Percentiles rank a stretch among this genome's conserved stretches.
Conservation (phyloP, 345 rosid genomes). For the Eucalyptus tenuipes region DNA sequence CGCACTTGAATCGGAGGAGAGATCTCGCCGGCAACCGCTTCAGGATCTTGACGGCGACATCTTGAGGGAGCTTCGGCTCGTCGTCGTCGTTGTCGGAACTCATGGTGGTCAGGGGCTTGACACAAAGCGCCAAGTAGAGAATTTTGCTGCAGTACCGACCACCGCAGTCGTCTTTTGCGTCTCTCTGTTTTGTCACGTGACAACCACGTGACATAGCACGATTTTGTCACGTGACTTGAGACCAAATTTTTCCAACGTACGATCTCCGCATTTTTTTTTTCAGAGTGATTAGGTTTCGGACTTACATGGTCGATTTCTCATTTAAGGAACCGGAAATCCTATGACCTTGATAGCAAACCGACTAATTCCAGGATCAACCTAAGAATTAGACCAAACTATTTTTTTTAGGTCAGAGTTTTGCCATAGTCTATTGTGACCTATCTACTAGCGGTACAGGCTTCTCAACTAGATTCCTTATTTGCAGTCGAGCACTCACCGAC, state of each 20-base stretch:
- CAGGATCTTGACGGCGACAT: neutral
- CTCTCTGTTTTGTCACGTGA: neutral
- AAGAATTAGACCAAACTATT: too few relatives aligned
- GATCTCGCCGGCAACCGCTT: neutral
- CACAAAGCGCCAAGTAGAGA: neutral
- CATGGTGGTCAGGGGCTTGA: neutral
- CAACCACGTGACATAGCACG: neutral
- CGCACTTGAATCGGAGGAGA: neutral
- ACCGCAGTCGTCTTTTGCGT: neutral
- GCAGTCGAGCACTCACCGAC: too few relatives aligned
- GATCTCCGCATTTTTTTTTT: too few relatives aligned
- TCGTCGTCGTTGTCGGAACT: too few relatives aligned
- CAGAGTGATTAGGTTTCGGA: too few relatives aligned
- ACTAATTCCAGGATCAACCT: neutral
- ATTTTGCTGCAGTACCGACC: neutral
- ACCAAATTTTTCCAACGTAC: neutral
- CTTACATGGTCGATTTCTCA: neutral
- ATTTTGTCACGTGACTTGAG: neutral
- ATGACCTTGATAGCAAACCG: neutral
- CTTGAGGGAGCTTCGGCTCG: neutral
- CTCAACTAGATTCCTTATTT: too few relatives aligned
- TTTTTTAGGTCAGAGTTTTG: too few relatives aligned
- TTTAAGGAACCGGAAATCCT: neutral
- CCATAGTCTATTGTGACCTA: too few relatives aligned
- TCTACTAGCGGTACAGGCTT: fast-evolving